A percentile compares a stretch with the other conserved stretches of the same genome.
Evolutionary conservation across 2,329 filamentous ascomycete genomes (phyloP).

Genomic region (Colletotrichum simmondsii): DNA sequence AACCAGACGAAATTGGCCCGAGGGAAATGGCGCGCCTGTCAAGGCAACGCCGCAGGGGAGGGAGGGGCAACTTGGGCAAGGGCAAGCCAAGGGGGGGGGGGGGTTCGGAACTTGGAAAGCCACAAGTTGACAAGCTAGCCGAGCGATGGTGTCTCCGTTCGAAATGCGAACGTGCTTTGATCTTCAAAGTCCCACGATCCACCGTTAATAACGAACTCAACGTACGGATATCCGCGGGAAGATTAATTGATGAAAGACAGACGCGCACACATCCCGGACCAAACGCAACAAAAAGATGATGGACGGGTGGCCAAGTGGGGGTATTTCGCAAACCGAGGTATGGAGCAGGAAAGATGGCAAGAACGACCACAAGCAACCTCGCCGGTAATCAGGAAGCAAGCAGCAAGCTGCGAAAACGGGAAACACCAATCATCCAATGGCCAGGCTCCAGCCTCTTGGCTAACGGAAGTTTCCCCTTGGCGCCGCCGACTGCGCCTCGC

Average conservation of each 20-base stretch:
- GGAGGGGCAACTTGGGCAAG: too few relatives aligned
- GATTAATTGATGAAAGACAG: background rate
- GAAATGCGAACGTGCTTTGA: background rate
- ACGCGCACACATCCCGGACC: too few relatives aligned
- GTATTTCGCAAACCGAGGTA: background rate
- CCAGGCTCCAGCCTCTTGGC: background rate
- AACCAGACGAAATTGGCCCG: slow-evolving; percentile 15
- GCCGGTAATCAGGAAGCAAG: background rate
- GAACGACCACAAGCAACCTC: background rate
- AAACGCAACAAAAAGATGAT: background rate
- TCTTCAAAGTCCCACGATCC: too few relatives aligned
- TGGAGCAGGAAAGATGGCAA: background rate
- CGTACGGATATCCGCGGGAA: background rate
- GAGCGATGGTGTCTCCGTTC: background rate
- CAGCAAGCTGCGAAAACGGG: background rate
- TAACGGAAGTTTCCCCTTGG: slow-evolving; percentile 25
- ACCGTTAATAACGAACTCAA: too few relatives aligned
- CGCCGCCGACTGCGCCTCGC: slow-evolving; percentile 24
- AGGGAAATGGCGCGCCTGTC: slow-evolving; percentile 23
- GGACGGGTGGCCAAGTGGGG: background rate
- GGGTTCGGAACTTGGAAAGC: too few relatives aligned
- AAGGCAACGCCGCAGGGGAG: background rate
- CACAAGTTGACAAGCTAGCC: too few relatives aligned
- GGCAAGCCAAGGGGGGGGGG: background rate
- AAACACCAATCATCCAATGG: background rate